Base-by-base conservation (phyloP, 352 stramenopile species). In the Phytopythium sindhum region DNA sequence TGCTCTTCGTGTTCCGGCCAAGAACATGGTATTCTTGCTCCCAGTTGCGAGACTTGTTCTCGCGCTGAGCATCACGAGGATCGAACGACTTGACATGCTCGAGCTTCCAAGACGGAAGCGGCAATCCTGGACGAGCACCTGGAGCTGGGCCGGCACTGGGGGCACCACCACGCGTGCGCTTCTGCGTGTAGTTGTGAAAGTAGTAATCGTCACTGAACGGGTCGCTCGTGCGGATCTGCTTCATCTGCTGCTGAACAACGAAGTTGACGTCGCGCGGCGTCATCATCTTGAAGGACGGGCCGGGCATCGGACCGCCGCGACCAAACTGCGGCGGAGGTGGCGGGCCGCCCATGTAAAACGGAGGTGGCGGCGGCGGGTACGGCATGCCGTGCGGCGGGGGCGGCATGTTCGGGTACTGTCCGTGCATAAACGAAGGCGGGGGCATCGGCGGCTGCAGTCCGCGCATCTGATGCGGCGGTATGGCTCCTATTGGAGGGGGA, bases 161-260 rank as follows among this genome's bases (percentile, higher is more conserved):
- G 35, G 48, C 62, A 2, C 61, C 56, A 17, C 57, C 73, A 17
- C 83, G 80, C 41, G 75, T 70, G 17, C 84, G 81, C 71, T 95
- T 95, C 70, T 91, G 81, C 70, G 85, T 72, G 45, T 82, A 90
- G 63, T 93, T 93, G 70, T 93, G 81, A 63, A 91, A 95, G 60
- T 93, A 95, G 64, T 95, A 93, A 69, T 95, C 86, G 64, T 95
- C 86, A 66, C 84, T 95, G 69, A 93, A 95, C 54, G 86, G 86
- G 53, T 95, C 86, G 61, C 84, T 93, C n/a, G 75, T 86, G 26
- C 85, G 84, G 31, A 95, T 75, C 74, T 86, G 82, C 77, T 95
- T 95, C 80, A 90, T 85, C 57, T 93, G 84, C 61, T 91, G 81
- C 66, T 95, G 86, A 60, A 91, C 75, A 26, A 95, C 85, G 37